Evolutionary conservation across 1,284 basidiomycete genomes (phyloP).

Genomic region (Tylopilus sp.): DNA sequence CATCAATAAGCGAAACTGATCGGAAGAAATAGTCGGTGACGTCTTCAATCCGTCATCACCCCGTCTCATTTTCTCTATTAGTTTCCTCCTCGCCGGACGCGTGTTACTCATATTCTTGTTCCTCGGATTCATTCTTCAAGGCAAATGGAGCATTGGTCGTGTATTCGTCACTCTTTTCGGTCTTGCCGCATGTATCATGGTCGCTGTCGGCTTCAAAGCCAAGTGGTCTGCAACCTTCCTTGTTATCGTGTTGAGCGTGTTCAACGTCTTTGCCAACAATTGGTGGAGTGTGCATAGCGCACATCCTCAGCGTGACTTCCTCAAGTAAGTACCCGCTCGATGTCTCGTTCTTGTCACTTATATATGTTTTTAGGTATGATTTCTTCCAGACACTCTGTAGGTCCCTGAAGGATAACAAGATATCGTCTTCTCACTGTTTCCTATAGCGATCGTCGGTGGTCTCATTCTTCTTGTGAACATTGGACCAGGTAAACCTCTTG

Average conservation of each 20-base stretch:
- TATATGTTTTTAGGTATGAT: conserved; percentile 60
- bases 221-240: conserved; percentile 99
- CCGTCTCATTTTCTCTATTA: conserved; percentile 33
- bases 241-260: conserved; percentile 85
- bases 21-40: conserved; percentile 91
- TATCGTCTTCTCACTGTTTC: conserved; percentile 25
- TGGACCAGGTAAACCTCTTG: conserved; percentile 70
- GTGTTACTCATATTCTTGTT: conserved; percentile 99
- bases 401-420: conserved; percentile 31
- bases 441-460: conserved; percentile 91
- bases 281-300: conserved; percentile 95
- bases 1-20: conserved; percentile 90
- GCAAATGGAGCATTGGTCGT: conserved; percentile 84
- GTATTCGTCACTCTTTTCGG: conserved; percentile 86
- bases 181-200: conserved; percentile 92
- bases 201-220: conserved; percentile 98
- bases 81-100: conserved; percentile 95
- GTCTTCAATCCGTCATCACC: neutral
- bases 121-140: conserved; percentile 95
- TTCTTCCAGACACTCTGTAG: conserved; percentile 93
- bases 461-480: conserved; percentile 97
- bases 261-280: conserved; percentile 99
- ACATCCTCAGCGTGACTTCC: conserved; percentile 96
- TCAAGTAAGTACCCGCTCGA: conserved; percentile 61
- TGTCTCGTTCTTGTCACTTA: conserved; percentile 19